phyloP scores from a whole-genome alignment of 805 yeast genomes.

The Komagataella mondaviorum region DNA sequence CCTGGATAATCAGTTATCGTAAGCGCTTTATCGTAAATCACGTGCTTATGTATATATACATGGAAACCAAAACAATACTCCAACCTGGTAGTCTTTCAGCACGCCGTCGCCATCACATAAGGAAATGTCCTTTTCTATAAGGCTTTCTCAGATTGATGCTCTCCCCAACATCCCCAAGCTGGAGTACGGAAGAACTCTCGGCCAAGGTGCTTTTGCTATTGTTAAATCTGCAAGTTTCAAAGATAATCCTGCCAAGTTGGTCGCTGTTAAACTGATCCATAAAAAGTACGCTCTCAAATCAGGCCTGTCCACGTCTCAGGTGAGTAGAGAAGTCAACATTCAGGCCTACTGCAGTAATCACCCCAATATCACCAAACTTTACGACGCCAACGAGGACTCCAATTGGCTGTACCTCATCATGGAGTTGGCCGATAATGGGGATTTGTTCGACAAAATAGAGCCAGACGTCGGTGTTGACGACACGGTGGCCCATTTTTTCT shows the following conservation, averaged over 20 bases:
- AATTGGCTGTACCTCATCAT: constrained; percentile 53
- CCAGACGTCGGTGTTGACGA: constrained; percentile 61
- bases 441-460: constrained; percentile 65
- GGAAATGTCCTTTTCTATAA: neutral
- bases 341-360: constrained; percentile 47
- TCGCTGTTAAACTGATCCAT: constrained; percentile 50
- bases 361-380: constrained; percentile 42
- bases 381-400: constrained; percentile 37
- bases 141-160: constrained; percentile 30
- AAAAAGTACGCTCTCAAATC: constrained; percentile 17
- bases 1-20: neutral
- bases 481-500: constrained; percentile 56
- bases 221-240: constrained; percentile 35
- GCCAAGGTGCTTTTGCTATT: constrained; percentile 58
- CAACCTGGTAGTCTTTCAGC: neutral
- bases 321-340: constrained; percentile 40
- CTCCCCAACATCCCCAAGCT: constrained; percentile 35
- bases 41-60: neutral
- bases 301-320: constrained; percentile 17
- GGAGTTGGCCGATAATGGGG: constrained; percentile 67
- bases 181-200: constrained; percentile 37
- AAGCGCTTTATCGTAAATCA: neutral
- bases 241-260: constrained; percentile 21
- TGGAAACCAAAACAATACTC: neutral
- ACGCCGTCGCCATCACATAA: neutral